Conservation (phyloP, 2,329 filamentous ascomycete genomes). For the Shiraia bambusicola region DNA sequence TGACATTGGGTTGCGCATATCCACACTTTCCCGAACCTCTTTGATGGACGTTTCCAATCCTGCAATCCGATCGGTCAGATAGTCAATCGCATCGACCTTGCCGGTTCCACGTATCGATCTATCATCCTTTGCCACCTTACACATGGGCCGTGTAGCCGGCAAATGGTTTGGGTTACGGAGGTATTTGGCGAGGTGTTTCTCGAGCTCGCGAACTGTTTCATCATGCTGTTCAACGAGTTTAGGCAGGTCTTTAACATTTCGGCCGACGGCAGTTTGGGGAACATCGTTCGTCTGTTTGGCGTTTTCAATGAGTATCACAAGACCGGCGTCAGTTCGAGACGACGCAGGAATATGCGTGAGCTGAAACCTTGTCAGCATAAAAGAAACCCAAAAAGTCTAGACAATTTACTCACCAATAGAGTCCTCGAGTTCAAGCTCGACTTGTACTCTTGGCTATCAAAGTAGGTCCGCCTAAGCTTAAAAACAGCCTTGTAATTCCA, state of each 20-base stretch:
- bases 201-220: constrained; percentile 75
- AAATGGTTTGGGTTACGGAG: constrained; percentile 80
- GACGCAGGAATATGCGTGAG: constrained; percentile 80
- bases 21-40: constrained; percentile 77
- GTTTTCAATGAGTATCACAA: constrained; percentile 76
- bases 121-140: constrained; percentile 77
- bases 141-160: constrained; percentile 73
- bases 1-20: constrained; percentile 82
- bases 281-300: constrained; percentile 74
- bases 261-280: constrained; percentile 77
- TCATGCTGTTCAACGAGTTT: constrained; percentile 81
- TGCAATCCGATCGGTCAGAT: constrained; percentile 79
- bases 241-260: constrained; percentile 88
- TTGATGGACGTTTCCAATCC: constrained; percentile 81
- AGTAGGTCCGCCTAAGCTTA: constrained; percentile 72
- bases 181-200: constrained; percentile 77
- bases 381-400: neutral
- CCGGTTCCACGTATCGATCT: constrained; percentile 63
- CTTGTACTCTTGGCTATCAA: constrained; percentile 83
- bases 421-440: constrained; percentile 75
- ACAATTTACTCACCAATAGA: constrained; percentile 50
- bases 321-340: constrained; percentile 80
- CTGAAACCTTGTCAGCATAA: constrained; percentile 43
- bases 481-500: constrained; percentile 78
- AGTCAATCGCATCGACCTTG: constrained; percentile 91